Conservation (phyloP, 1,284 basidiomycete species). For the Marasmius fiardii region DNA sequence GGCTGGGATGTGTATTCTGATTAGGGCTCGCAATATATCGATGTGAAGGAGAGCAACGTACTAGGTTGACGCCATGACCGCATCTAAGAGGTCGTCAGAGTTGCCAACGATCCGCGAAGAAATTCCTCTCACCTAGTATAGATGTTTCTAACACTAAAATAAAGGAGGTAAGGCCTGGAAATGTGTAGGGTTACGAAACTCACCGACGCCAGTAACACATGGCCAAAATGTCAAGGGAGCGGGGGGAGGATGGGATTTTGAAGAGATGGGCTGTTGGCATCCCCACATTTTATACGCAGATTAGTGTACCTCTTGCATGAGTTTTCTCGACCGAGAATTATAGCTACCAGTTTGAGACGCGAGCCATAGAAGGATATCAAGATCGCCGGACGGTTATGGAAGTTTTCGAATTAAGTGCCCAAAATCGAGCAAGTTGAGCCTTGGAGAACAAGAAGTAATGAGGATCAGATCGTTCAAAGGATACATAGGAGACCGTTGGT, state of each 20-base stretch:
- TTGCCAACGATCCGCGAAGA: background rate
- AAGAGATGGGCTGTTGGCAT: background rate
- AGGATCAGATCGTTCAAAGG: background rate
- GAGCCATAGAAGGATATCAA: background rate
- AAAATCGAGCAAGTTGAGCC: background rate
- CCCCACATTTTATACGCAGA: background rate
- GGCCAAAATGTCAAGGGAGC: slow-evolving; percentile 8
- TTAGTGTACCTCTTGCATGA: background rate
- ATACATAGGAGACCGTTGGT: too few species aligned
- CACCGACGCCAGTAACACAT: slow-evolving; percentile 47
- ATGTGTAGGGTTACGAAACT: slow-evolving; percentile 20
- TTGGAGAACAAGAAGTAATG: background rate
- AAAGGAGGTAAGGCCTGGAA: slow-evolving; percentile 1
- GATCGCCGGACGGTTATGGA: background rate
- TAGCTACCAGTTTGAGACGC: background rate
- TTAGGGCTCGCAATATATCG: slow-evolving; percentile 5
- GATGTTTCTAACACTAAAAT: slow-evolving; percentile 45
- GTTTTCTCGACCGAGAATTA: background rate
- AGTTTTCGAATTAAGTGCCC: background rate
- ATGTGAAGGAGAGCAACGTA: slow-evolving; percentile 27
- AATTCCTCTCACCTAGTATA: slow-evolving; percentile 38
- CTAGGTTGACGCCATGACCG: slow-evolving; percentile 53
- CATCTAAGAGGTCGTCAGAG: slow-evolving; percentile 37
- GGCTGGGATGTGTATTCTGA: slow-evolving; percentile 35
- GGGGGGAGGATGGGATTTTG: background rate